Conservation (phyloP, 495 filamentous ascomycete genomes). For the Penicillium crystallinum region DNA sequence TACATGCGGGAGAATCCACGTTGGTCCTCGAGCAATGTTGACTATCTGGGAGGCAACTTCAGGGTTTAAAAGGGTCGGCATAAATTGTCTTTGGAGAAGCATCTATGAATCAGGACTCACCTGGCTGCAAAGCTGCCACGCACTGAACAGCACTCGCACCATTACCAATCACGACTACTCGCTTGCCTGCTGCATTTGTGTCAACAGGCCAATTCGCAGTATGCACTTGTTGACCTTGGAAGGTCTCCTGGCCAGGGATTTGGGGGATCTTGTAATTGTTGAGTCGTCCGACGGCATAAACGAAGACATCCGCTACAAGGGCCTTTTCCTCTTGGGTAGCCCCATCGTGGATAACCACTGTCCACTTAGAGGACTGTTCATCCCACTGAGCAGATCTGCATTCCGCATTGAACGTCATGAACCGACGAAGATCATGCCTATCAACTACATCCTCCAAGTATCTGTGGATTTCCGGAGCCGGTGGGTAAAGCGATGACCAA, state of each 20-base stretch:
- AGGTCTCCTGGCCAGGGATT: background rate
- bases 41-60: conserved; percentile 2
- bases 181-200: conserved; percentile 1
- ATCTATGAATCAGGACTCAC: background rate
- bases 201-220: conserved; percentile 15
- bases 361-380: conserved; percentile 3
- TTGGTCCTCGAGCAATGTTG: conserved; percentile 8
- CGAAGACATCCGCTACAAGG: conserved; percentile 3
- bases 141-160: conserved; percentile 17
- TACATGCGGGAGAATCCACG: conserved; percentile 11
- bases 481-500: conserved; percentile 12
- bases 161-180: conserved; percentile 18
- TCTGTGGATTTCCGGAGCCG: conserved; percentile 7
- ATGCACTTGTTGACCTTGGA: conserved; percentile 8
- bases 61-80: background rate
- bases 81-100: background rate
- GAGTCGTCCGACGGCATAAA: conserved; percentile 10
- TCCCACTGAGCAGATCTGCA: conserved; percentile 3
- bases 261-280: conserved; percentile 11
- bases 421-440: conserved; percentile 2
- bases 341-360: background rate
- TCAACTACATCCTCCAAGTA: conserved; percentile 8
- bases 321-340: background rate
- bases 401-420: background rate
- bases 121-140: conserved; percentile 9